Evolutionary conservation across 257 asterid genomes (phyloP), one percentile per base, ranked within the genome.

Genomic region (Capsicum chinense): DNA sequence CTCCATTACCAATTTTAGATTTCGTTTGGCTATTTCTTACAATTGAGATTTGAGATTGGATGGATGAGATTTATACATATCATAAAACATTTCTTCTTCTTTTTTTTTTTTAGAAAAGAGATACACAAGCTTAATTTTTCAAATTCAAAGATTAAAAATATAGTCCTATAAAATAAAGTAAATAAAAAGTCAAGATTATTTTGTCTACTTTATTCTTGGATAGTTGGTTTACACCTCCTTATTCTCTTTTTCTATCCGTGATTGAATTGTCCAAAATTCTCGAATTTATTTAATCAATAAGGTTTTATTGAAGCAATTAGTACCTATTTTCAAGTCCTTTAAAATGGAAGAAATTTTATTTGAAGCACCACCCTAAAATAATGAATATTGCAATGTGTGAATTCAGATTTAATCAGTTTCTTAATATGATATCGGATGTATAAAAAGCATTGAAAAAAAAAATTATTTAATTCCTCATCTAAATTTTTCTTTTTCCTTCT

Each of bases 201-300:
- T 58, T 58, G 21, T 58, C 9, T 1, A 4, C 14, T 60, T 64
- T 67, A n/a, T 79, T 71, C 16, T 64, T 48, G 48, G 17, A 44
- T 13, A 79, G 64, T 57, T 56, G 5, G 11, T 68, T 78, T 17
- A 42, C 16, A 66, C 19, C 66, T 14, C 52, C 37, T 21, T 64
- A 16, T 54, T 56, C 26, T 7, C 42, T n/a, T 50, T 82, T 82
- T 76, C 79, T 56, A 19, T 80, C 68, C 57, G 1, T 54, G 16
- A 57, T 56, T 44, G 42, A 47, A 57, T 19, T 57, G 15, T 2
- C 3, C 62, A 15, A 57, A 57, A 14, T 57, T 57, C 19, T 57
- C 62, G 15, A 57, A 57, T 57, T 57, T 57, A 85, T 85, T 85
- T 12, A 81, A 56, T 66, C 33, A 26, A 21, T 3, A 21, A 50